phyloP scores from a whole-genome alignment of 1,284 basidiomycete species.

The Athelia sp. region DNA sequence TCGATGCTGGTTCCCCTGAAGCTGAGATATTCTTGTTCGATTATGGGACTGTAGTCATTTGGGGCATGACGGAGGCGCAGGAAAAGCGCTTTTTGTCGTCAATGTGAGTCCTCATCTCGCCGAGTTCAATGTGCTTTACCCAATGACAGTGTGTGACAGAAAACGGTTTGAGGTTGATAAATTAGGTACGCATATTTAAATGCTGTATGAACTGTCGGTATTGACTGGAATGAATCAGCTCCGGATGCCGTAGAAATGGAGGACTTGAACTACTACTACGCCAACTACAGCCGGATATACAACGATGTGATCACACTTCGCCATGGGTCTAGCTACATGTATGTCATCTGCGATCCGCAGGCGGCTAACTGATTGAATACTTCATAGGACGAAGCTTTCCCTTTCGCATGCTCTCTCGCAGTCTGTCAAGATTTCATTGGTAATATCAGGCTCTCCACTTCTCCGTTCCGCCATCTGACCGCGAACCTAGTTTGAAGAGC shows the following conservation, averaged over 20 bases:
- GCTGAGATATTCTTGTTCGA: conserved; percentile 93
- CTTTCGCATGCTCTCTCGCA: conserved; percentile 93
- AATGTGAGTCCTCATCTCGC: conserved; percentile 51
- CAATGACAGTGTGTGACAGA: conserved; percentile 43
- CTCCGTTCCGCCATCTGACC: conserved; percentile 1
- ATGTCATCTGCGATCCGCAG: conserved; percentile 10
- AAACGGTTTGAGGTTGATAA: conserved; percentile 92
- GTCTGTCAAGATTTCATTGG: conserved; percentile 94
- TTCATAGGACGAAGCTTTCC: conserved; percentile 85
- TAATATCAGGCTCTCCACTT: conserved; percentile 25
- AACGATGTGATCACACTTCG: conserved; percentile 97
- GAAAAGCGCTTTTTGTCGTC: conserved; percentile 87
- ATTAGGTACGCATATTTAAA: conserved; percentile 46
- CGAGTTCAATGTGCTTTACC: conserved; percentile 8
- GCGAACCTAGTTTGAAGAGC: conserved; percentile 71
- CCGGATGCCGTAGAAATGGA: conserved; percentile 89
- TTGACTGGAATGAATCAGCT: conserved; percentile 32
- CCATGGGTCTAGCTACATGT: conserved; percentile 95
- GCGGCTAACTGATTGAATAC: conserved; percentile 12
- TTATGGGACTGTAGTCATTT: conserved; percentile 92
- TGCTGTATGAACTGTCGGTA: background rate
- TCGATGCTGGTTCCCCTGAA: conserved; percentile 60
- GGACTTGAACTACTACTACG: conserved; percentile 96
- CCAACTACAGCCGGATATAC: conserved; percentile 93
- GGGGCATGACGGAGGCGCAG: conserved; percentile 94